Percentiles rank a stretch among this genome's conserved stretches.
phyloP scores from a whole-genome alignment of 2,329 filamentous ascomycete genomes.

The Colletotrichum trifolii region DNA sequence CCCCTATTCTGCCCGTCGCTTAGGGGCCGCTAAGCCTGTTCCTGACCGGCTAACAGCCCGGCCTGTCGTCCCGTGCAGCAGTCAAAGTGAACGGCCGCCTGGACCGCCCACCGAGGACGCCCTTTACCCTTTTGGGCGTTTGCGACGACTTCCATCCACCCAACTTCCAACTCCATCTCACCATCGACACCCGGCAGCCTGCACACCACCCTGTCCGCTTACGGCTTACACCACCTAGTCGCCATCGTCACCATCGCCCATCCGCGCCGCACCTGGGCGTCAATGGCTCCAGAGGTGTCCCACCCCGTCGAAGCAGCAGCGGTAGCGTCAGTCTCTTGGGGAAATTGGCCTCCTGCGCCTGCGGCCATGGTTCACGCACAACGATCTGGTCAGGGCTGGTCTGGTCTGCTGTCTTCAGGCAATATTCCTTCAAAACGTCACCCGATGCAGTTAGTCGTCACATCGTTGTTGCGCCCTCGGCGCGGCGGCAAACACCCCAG shows the following conservation, averaged over 20 bases:
- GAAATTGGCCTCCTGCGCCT: slow-evolving; percentile 27
- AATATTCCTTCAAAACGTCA: not conserved
- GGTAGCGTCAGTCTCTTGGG: slow-evolving; percentile 4
- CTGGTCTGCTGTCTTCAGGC: not conserved
- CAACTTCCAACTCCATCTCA: slow-evolving; percentile 1
- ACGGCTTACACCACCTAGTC: not conserved
- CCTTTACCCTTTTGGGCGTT: slow-evolving; percentile 17
- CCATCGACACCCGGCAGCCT: slow-evolving; percentile 16
- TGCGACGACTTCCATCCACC: slow-evolving; percentile 1
- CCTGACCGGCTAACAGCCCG: slow-evolving; percentile 14
- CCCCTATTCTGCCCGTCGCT: slow-evolving; percentile 20
- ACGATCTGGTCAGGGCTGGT: not conserved
- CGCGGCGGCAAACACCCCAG: not conserved
- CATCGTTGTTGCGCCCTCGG: not conserved
- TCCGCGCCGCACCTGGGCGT: slow-evolving; percentile 6
- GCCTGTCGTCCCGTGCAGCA: not conserved
- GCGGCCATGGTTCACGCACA: slow-evolving; percentile 8
- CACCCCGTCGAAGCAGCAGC: not conserved
- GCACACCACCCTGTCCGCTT: slow-evolving; percentile 2
- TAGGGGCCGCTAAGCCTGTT: slow-evolving; percentile 25
- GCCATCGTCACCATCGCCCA: slow-evolving; percentile 11
- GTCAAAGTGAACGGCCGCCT: slow-evolving; percentile 9
- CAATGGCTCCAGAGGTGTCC: not conserved
- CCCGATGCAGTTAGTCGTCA: slow-evolving; percentile 24
- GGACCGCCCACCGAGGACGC: not conserved